phyloP scores from a whole-genome alignment of 1,139 yeast species.

The Casaregolazyma suthepensis region DNA sequence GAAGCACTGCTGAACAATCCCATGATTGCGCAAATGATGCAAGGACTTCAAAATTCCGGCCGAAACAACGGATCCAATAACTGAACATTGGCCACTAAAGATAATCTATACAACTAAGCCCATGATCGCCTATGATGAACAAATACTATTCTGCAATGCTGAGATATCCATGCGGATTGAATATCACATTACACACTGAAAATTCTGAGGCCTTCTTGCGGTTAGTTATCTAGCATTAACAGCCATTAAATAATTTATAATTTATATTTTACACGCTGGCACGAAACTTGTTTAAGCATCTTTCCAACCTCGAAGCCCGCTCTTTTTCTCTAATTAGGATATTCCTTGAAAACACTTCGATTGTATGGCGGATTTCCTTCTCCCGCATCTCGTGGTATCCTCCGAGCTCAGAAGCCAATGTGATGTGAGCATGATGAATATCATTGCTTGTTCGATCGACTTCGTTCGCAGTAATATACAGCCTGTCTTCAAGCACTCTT shows the following conservation, averaged over 20 bases:
- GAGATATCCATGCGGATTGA: constrained; percentile 17
- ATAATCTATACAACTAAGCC: not conserved
- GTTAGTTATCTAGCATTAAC: not conserved
- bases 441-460: constrained; percentile 29
- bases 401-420: constrained; percentile 37
- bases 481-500: constrained; percentile 25
- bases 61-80: not conserved
- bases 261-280: constrained; percentile 1
- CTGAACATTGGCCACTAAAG: too few species aligned
- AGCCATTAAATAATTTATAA: not conserved
- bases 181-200: constrained; percentile 11
- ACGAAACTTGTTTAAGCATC: constrained; percentile 15
- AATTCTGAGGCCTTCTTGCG: constrained; percentile 10
- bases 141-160: constrained; percentile 24
- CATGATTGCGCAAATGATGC: not conserved
- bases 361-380: constrained; percentile 26
- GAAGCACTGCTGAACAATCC: not conserved
- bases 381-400: constrained; percentile 33
- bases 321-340: constrained; percentile 30
- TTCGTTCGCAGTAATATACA: constrained; percentile 27
- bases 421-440: constrained; percentile 31
- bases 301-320: constrained; percentile 34
- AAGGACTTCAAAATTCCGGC: not conserved
- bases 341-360: constrained; percentile 26
- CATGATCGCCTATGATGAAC: constrained; percentile 21